Evolutionary conservation across 2,329 filamentous ascomycete species (phyloP).

Genomic region (Aschersonia sp.): DNA sequence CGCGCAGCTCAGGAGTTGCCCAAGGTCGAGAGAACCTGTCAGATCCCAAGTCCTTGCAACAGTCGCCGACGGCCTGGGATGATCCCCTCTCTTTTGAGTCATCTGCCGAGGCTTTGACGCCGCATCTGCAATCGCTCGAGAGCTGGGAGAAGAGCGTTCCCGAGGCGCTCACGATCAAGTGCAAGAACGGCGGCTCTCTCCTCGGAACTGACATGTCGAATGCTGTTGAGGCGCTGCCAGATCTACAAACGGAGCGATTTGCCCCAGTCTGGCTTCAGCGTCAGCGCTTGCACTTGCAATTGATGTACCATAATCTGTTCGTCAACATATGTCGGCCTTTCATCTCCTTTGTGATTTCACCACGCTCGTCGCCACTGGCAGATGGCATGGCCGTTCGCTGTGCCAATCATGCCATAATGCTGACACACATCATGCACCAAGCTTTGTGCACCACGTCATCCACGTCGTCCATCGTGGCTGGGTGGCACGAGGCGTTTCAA

Average conservation of each 20-base stretch:
- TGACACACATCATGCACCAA: slow-evolving; percentile 11
- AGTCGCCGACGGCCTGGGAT: neutral
- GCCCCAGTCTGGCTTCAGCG: slow-evolving; percentile 25
- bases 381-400: slow-evolving; percentile 6
- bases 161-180: slow-evolving; percentile 16
- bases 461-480: slow-evolving; percentile 10
- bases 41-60: neutral
- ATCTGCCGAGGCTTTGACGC: neutral
- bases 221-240: slow-evolving; percentile 5
- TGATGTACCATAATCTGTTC: slow-evolving; percentile 23
- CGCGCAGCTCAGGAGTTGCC: neutral
- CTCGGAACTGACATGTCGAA: slow-evolving; percentile 12
- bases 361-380: slow-evolving; percentile 4
- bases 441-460: slow-evolving; percentile 3
- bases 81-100: neutral
- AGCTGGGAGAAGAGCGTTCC: slow-evolving; percentile 18
- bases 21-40: neutral
- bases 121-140: slow-evolving; percentile 15
- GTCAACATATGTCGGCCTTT: slow-evolving; percentile 23
- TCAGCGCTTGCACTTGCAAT: slow-evolving; percentile 23
- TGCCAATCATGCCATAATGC: slow-evolving; percentile 11
- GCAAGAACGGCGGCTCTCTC: slow-evolving; percentile 15
- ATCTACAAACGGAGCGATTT: slow-evolving; percentile 11
- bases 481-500: slow-evolving; percentile 13
- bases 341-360: slow-evolving; percentile 16